Conservation (phyloP, 768 basidiomycete species). For the Glaciozyma martinii region DNA sequence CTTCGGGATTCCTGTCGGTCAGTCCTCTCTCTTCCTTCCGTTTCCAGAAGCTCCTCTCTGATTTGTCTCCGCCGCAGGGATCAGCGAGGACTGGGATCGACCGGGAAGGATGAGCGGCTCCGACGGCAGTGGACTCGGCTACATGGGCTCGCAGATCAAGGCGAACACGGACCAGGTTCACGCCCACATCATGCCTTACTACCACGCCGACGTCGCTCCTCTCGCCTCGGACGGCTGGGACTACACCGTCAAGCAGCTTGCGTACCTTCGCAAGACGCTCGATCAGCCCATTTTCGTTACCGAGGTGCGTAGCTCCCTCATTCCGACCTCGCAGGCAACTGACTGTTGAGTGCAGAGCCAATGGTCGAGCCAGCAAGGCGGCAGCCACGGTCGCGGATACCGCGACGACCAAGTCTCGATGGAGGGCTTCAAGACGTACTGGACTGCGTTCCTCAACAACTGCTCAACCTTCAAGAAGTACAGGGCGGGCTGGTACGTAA, state of each 20-base stretch:
- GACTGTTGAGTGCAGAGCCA: no score
- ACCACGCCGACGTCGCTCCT: neutral
- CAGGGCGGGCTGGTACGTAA: no score
- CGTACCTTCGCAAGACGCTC: slow-evolving; percentile 1
- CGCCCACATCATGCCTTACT: slow-evolving; percentile 10
- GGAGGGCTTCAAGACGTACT: slow-evolving; percentile 12
- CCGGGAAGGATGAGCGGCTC: neutral
- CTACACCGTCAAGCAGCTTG: slow-evolving; percentile 1
- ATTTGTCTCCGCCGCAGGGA: slow-evolving; percentile 23
- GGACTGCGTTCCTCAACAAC: slow-evolving; percentile 6
- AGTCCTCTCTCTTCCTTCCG: neutral
- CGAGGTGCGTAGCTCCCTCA: slow-evolving; percentile 2
- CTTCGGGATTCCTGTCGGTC: neutral
- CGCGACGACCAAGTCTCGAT: slow-evolving; percentile 5
- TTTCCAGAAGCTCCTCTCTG: neutral
- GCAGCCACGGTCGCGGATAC: slow-evolving; percentile 8
- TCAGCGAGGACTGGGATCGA: slow-evolving; percentile 32
- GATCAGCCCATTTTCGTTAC: slow-evolving; percentile 13
- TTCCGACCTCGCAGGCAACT: neutral
- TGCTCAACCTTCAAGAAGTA: slow-evolving; percentile 10
- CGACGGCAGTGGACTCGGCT: slow-evolving; percentile 7
- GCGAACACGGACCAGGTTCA: slow-evolving; percentile 26
- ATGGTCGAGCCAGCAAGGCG: neutral
- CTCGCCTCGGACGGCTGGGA: neutral
- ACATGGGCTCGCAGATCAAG: slow-evolving; percentile 8